A percentile compares a stretch with the other conserved stretches of the same genome.
Conservation (phyloP, 2,329 filamentous ascomycete genomes). For the Verticillium nonalfalfae region DNA sequence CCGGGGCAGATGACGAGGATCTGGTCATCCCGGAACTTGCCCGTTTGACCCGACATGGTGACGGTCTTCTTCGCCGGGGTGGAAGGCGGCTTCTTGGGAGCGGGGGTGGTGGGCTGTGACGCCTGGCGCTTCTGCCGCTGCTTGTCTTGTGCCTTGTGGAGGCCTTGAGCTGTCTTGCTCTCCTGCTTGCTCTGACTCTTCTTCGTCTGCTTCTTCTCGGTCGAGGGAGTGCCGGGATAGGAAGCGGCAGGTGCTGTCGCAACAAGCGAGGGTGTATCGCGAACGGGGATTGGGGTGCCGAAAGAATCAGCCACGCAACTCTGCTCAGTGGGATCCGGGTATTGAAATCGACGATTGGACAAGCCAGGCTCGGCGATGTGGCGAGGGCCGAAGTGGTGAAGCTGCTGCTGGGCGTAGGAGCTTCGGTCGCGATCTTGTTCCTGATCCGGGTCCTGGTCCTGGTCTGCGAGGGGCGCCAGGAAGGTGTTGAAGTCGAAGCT, state of each 20-base stretch:
- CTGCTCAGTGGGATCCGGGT: not conserved
- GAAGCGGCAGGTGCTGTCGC: not conserved
- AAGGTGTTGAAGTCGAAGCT: not conserved
- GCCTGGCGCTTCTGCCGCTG: not conserved
- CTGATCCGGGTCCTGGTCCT: not conserved
- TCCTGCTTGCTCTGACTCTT: not conserved
- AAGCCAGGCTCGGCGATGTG: not conserved
- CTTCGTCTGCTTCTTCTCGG: not conserved
- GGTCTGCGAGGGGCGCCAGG: not conserved
- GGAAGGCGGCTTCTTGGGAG: not conserved
- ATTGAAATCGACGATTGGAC: not conserved
- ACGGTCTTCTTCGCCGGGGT: not conserved
- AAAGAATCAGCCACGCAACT: not conserved
- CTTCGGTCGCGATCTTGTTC: not conserved
- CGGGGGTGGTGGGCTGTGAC: not conserved
- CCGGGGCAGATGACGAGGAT: slow-evolving; percentile 71
- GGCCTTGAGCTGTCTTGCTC: not conserved
- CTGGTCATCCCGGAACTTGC: slow-evolving; percentile 60
- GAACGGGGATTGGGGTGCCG: not conserved
- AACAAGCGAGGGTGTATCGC: not conserved
- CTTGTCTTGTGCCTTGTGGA: not conserved
- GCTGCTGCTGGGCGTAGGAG: not conserved
- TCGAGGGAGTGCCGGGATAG: not conserved
- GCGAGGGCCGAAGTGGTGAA: not conserved
- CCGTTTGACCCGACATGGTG: slow-evolving; percentile 47